These are phyloP conservation scores for Zasmidium citrigriseum DNA, from an alignment of 2,329 filamentous ascomycete genomes.

Conservation along the genomic window DNA sequence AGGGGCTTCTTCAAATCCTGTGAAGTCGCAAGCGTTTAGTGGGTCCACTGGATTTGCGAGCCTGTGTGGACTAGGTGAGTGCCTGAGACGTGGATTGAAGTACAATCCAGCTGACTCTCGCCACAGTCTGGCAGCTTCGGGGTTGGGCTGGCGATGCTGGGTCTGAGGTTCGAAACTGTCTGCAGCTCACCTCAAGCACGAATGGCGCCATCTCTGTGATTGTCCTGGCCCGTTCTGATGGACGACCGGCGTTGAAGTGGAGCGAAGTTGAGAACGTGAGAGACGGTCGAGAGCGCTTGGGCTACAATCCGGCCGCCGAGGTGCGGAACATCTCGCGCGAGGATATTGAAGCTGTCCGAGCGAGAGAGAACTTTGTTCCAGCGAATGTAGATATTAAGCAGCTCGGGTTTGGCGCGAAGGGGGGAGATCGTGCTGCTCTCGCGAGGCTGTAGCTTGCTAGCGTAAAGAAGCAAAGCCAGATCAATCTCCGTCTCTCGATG, in stretches of 20 bases:
- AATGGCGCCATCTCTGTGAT: constrained; percentile 18
- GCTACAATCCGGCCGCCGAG: constrained; percentile 28
- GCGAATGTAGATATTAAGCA: constrained; percentile 6
- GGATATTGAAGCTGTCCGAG: constrained; percentile 27
- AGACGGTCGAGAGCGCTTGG: constrained; percentile 30
- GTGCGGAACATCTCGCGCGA: constrained; percentile 23
- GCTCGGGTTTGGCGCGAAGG: constrained; percentile 20
- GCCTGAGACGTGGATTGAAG: not conserved
- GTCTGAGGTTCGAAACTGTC: constrained; percentile 14
- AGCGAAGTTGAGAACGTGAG: constrained; percentile 25
- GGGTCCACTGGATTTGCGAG: constrained; percentile 19
- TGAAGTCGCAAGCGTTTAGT: not conserved
- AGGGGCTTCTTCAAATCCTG: not conserved
- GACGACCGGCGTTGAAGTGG: constrained; percentile 20
- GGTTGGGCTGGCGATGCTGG: constrained; percentile 24
- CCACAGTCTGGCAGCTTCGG: constrained; percentile 27
- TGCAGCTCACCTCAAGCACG: constrained; percentile 17
- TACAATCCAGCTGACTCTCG: not conserved
- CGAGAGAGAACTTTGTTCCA: constrained; percentile 18
- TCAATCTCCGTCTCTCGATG: not conserved
- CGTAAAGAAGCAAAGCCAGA: not conserved
- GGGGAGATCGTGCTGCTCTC: constrained; percentile 31
- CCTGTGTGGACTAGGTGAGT: constrained; percentile 22
- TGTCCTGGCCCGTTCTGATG: constrained; percentile 26
- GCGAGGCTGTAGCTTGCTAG: constrained; percentile 24